Conservation (phyloP, 345 rosid species). For the Eucalyptus shirleyi region DNA sequence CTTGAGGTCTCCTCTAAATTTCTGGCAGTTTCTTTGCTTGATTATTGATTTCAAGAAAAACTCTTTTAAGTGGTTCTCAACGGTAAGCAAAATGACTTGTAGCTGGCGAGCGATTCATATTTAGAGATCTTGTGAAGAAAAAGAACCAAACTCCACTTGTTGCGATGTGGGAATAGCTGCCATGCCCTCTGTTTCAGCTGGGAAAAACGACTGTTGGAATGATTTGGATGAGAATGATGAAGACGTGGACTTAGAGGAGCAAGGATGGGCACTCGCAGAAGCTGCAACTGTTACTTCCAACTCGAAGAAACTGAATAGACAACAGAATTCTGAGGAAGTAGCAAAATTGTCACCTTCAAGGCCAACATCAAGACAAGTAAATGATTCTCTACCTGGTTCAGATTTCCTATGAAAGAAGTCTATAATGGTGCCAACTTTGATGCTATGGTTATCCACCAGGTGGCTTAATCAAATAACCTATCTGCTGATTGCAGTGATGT, state of each 20-base stretch:
- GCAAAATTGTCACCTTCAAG: slow-evolving; percentile 12
- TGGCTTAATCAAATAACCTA: background rate
- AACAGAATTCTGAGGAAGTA: slow-evolving; percentile 5
- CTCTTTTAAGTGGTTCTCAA: background rate
- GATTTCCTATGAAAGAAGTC: background rate
- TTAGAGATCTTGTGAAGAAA: slow-evolving; percentile 22
- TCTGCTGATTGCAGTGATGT: background rate
- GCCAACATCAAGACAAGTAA: background rate
- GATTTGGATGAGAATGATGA: background rate
- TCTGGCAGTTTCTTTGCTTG: background rate
- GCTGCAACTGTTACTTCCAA: slow-evolving; percentile 44
- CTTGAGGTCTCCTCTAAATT: slow-evolving; percentile 25
- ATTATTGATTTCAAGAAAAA: background rate
- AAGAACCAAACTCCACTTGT: background rate
- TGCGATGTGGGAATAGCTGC: background rate
- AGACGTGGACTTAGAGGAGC: slow-evolving; percentile 49
- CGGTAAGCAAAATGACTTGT: background rate
- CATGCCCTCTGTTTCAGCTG: slow-evolving; percentile 16
- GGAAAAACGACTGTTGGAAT: slow-evolving; percentile 43
- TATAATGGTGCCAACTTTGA: background rate
- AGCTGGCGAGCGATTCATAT: slow-evolving; percentile 83
- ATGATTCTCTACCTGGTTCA: background rate
- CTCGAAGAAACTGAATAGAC: slow-evolving; percentile 19
- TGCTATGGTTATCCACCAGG: background rate
- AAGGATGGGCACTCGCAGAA: slow-evolving; percentile 44